A percentile compares a stretch with the other conserved stretches of the same genome.
Conservation (phyloP, 2,329 filamentous ascomycete genomes). For the Xylaria sp. region DNA sequence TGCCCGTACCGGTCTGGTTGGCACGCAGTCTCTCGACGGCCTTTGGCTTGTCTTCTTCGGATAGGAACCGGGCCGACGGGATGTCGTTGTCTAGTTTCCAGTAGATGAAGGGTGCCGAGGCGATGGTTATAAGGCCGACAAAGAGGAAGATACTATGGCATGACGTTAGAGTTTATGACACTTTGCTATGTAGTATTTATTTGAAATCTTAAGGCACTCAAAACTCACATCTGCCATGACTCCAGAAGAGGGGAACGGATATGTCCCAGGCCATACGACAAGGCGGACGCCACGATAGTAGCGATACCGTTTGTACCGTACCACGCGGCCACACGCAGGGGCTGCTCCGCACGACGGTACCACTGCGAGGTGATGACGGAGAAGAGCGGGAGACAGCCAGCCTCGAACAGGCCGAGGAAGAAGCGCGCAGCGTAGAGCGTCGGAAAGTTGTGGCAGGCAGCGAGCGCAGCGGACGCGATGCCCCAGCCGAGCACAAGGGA, state of each 20-base stretch:
- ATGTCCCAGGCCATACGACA: slow-evolving; percentile 65
- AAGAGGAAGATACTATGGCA: slow-evolving; percentile 65
- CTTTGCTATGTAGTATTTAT: no score
- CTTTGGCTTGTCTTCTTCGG: slow-evolving; percentile 69
- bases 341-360: slow-evolving; percentile 70
- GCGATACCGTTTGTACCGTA: slow-evolving; percentile 71
- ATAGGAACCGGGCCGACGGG: slow-evolving; percentile 66
- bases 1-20: slow-evolving; percentile 66
- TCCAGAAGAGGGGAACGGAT: slow-evolving; percentile 59
- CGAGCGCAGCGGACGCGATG: slow-evolving; percentile 62
- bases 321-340: slow-evolving; percentile 66
- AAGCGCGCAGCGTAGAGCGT: slow-evolving; percentile 64
- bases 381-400: slow-evolving; percentile 61
- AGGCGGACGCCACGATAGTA: slow-evolving; percentile 56
- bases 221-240: slow-evolving; percentile 56
- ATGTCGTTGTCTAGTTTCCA: slow-evolving; percentile 70
- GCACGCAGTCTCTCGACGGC: slow-evolving; percentile 65
- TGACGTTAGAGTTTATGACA: slow-evolving; percentile 7
- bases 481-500: slow-evolving; percentile 64
- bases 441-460: slow-evolving; percentile 61
- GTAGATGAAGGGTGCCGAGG: slow-evolving; percentile 68
- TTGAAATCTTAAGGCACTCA: not conserved
- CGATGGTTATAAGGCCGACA: slow-evolving; percentile 69
- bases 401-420: slow-evolving; percentile 68
- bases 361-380: slow-evolving; percentile 70